Evolutionary conservation across 768 basidiomycete species (phyloP).

Genomic region (Psilocybe cyanescens): DNA sequence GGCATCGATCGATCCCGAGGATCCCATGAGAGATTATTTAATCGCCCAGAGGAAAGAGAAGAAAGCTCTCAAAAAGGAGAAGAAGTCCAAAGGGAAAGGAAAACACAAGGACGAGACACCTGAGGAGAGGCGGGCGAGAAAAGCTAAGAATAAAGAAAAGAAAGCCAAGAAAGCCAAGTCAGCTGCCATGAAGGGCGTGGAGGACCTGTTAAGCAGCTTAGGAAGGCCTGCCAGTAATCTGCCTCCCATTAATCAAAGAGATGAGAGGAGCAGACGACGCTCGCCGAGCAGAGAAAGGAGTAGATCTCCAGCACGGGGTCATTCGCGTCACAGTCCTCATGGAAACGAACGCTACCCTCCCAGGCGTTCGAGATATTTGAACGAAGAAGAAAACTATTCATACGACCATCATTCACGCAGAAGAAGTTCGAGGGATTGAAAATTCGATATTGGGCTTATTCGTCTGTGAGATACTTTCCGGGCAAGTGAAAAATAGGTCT

Average conservation of each 20-base stretch:
- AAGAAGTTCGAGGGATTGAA: conserved; percentile 19
- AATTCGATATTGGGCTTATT: background rate
- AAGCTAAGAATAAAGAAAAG: conserved; percentile 74
- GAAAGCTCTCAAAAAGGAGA: conserved; percentile 71
- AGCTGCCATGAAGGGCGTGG: conserved; percentile 65
- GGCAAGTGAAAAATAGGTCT: background rate
- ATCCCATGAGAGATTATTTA: conserved; percentile 96
- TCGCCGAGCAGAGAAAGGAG: conserved; percentile 21
- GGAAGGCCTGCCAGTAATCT: conserved; percentile 25
- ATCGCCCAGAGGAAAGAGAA: conserved; percentile 74
- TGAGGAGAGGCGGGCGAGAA: conserved; percentile 76
- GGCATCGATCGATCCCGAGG: conserved; percentile 88
- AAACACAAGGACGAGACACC: conserved; percentile 79
- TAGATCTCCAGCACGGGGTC: conserved; percentile 26
- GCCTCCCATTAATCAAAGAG: conserved; percentile 22
- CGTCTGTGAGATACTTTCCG: background rate
- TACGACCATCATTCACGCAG: conserved; percentile 14
- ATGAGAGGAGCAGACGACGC: conserved; percentile 16
- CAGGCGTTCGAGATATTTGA: conserved; percentile 15
- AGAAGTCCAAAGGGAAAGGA: conserved; percentile 68
- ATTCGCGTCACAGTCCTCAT: conserved; percentile 14
- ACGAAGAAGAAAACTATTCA: conserved; percentile 18
- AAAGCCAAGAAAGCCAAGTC: conserved; percentile 65
- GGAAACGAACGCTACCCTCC: conserved; percentile 19
- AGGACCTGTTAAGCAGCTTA: conserved; percentile 62